Evolutionary conservation across 75 land plant genomes (phyloP).

Genomic region (Larix kaempferi): DNA sequence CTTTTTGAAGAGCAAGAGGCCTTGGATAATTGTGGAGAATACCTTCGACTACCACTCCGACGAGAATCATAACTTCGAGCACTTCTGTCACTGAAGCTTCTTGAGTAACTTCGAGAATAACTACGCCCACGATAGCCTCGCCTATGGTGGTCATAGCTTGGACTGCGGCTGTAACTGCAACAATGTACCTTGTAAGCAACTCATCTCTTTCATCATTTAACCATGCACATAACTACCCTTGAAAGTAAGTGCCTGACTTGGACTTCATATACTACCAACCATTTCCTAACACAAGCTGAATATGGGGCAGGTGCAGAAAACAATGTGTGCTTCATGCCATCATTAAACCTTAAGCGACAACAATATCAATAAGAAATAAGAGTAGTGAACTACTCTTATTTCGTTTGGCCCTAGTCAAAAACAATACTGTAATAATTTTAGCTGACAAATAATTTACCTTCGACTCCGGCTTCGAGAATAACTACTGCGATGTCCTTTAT

Average conservation of each 20-base stretch:
- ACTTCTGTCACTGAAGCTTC: conserved; percentile 41
- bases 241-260: too few relatives aligned
- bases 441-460: neutral
- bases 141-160: neutral
- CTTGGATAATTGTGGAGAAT: neutral
- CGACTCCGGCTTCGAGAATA: conserved; percentile 50
- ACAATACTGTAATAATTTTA: too few relatives aligned
- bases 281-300: too few relatives aligned
- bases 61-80: conserved; percentile 16
- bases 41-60: conserved; percentile 38
- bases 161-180: conserved; percentile 1
- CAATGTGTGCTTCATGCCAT: neutral
- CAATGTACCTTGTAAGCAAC: neutral
- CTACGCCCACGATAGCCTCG: conserved; percentile 28
- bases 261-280: too few relatives aligned
- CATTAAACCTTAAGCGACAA: neutral
- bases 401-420: too few relatives aligned
- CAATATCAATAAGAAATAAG: too few relatives aligned
- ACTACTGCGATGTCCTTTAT: conserved; percentile 38
- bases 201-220: neutral
- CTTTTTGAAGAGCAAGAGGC: conserved; percentile 1
- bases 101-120: conserved; percentile 28
- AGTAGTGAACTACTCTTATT: too few relatives aligned
- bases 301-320: neutral
- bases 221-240: too few relatives aligned